phyloP scores from a whole-genome alignment of 192 early-diverging fungal genomes.

The Tieghemiomyces parasiticus region DNA sequence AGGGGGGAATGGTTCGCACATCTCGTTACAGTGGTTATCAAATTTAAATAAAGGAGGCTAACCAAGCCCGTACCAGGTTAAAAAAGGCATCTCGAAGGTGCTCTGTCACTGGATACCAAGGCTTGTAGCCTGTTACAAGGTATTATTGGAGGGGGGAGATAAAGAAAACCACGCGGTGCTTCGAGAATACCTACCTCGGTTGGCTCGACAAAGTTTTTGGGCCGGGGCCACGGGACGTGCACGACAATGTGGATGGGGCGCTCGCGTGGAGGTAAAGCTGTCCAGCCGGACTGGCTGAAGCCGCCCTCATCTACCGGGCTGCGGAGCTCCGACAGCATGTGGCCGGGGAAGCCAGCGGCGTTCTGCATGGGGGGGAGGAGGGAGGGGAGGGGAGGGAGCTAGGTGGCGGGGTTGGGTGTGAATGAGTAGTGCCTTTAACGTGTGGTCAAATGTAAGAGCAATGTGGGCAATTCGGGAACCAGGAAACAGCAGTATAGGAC shows the following conservation, averaged over 20 bases:
- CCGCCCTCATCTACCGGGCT: neutral
- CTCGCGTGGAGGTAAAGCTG: neutral
- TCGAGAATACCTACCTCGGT: neutral
- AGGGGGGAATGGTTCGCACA: neutral
- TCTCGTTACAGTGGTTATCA: neutral
- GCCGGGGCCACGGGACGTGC: neutral
- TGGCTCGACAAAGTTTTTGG: slow-evolving; percentile 3
- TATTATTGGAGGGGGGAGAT: neutral
- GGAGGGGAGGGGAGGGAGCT: neutral
- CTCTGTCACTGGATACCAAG: neutral
- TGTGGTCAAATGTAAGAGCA: neutral
- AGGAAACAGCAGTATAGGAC: no score
- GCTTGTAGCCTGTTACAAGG: neutral
- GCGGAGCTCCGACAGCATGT: neutral
- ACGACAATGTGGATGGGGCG: slow-evolving; percentile 2
- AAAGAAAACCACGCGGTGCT: neutral
- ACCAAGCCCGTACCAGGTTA: no score
- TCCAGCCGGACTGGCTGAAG: neutral
- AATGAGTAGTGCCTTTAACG: neutral
- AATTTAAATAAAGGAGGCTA: neutral
- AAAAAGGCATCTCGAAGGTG: neutral
- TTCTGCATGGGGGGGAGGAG: neutral
- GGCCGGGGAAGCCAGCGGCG: neutral
- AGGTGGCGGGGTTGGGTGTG: neutral
- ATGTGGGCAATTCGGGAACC: neutral